A percentile compares a stretch with the other conserved stretches of the same genome.
Evolutionary conservation across 2,329 filamentous ascomycete species (phyloP).

Genomic region (Geosmithia morbida): DNA sequence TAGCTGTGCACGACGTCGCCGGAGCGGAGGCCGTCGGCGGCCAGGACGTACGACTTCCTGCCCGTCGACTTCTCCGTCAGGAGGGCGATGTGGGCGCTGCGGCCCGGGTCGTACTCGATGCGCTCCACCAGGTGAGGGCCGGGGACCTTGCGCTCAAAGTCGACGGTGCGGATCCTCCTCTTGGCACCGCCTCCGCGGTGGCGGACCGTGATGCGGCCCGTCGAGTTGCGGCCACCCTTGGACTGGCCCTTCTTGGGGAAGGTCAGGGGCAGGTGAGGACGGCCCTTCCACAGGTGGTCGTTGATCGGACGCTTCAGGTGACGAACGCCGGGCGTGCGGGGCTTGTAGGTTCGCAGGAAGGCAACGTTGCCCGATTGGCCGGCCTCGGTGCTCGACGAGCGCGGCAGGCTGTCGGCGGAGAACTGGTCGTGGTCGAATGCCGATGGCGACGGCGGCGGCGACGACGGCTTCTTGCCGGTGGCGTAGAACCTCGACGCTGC

Average conservation of each 20-base stretch:
- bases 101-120: conserved; percentile 90
- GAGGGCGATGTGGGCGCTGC: conserved; percentile 85
- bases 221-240: conserved; percentile 85
- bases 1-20: conserved; percentile 92
- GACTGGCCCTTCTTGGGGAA: conserved; percentile 84
- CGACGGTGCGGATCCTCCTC: conserved; percentile 79
- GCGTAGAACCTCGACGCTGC: conserved; percentile 15
- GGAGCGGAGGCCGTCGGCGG: conserved; percentile 84
- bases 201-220: conserved; percentile 71
- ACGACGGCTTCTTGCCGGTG: conserved; percentile 6
- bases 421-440: conserved; percentile 4
- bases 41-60: conserved; percentile 79
- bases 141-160: conserved; percentile 66
- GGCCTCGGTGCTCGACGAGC: background rate
- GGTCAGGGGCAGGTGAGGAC: conserved; percentile 70
- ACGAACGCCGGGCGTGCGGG: conserved; percentile 79
- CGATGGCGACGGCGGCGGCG: background rate
- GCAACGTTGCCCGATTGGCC: conserved; percentile 5
- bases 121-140: conserved; percentile 83
- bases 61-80: conserved; percentile 61
- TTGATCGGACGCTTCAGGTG: conserved; percentile 89
- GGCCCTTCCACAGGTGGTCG: conserved; percentile 92
- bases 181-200: conserved; percentile 89
- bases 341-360: conserved; percentile 73
- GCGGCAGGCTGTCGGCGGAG: background rate